These are phyloP conservation scores for Telopea speciosissima DNA, from an alignment of 177 flowering plant genomes.

Conservation along the genomic window DNA sequence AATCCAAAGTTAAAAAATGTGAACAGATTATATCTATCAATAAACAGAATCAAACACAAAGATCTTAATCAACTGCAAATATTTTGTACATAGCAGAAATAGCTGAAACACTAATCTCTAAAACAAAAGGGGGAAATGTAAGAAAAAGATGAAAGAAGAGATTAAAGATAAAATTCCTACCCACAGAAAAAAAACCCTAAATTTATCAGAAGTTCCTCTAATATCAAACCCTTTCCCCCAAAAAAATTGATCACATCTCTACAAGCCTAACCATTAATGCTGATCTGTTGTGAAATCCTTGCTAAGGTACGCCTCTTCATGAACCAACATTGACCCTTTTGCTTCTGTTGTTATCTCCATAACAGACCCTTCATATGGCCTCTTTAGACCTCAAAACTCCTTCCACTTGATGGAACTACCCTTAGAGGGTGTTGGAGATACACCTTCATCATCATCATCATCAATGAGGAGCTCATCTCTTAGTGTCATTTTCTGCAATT, in stretches of 20 bases:
- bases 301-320: no score
- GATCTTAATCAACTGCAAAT: constrained; percentile 24
- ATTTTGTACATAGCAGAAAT: constrained; percentile 24
- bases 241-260: neutral
- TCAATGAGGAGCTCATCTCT: constrained; percentile 57
- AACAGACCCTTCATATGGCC: constrained; percentile 18
- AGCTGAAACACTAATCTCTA: constrained; percentile 9
- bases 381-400: constrained; percentile 54
- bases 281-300: constrained; percentile 27
- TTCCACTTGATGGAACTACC: constrained; percentile 58
- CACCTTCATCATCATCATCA: constrained; percentile 30
- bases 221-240: neutral
- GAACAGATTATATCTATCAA: neutral
- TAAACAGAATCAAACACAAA: neutral
- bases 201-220: constrained; percentile 8
- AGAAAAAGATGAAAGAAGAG: neutral
- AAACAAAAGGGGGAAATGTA: neutral
- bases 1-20: no score
- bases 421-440: constrained; percentile 37
- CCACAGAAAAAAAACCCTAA: no score
- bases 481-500: constrained; percentile 42
- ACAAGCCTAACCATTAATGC: neutral
- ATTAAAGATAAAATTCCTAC: constrained; percentile 6
- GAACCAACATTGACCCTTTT: no score
- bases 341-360: constrained; percentile 26